Evolutionary conservation across 768 basidiomycete genomes (phyloP), one percentile per base, ranked within the genome.

Genomic region (Steccherinum ochraceum): DNA sequence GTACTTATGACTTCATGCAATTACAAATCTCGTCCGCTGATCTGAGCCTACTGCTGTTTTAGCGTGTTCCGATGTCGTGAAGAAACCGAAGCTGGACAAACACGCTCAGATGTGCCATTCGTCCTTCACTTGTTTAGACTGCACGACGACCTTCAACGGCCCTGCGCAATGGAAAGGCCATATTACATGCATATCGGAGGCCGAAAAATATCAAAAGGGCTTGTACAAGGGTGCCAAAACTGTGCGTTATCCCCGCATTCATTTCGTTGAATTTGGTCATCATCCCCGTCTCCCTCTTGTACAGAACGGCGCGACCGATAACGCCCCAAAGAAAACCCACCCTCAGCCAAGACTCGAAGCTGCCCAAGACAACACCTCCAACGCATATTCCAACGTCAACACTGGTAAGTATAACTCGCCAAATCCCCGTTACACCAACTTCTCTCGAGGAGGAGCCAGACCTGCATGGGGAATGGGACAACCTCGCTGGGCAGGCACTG

Each of bases 41-140:
- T n/a, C n/a, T n/a, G n/a, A n/a, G n/a, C n/a, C n/a, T n/a, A n/a
- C n/a, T n/a, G 7, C 11, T 44, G 49, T 26, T 43, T 35, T 52
- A 89, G 90, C 65, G 27, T 96, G 93, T 65, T 71, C 77, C 47
- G 93, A 96, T 58, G 84, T 91, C 10, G 83, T 95, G 24, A 96
- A 92, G 68, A 96, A 96, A 61, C 93, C 93, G 12, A 93, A 93
- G 66, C 77, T 96, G 1, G 91, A 95, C 66, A 80, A 84, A 62
- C 93, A 95, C 60, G 60, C 75, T 45, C 64, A 60, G 24, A 70
- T 76, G 42, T 92, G 88, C 60, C 71, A 81, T 50, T 58, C 78
- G 2, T 79, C 84, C 5, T 87, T 89, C 58, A 87, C 87, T 60
- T 90, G 89, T 63, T 80, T 92, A 62, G 93, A 96, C 63, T 96